Base-by-base conservation (phyloP, 2,329 filamentous ascomycete species). In the Davidsoniella virescens region DNA sequence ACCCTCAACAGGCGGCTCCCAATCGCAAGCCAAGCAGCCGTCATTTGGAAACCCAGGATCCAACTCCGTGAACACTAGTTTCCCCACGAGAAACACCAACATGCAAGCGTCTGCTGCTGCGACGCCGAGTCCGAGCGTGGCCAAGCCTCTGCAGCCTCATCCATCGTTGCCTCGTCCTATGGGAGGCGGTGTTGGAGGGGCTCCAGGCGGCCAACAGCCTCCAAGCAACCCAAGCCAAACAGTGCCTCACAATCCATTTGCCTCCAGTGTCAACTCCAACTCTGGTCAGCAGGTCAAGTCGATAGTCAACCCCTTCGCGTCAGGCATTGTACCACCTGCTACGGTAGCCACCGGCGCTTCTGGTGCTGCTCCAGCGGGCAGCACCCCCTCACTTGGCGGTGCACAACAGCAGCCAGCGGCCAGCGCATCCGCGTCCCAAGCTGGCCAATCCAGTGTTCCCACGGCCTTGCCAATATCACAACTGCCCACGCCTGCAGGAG, bases 61-160 rank as follows among this genome's bases (percentile, higher is more conserved):
- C 47, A 49, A 6, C 17, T 4, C 26, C 29, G 8, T 20, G 12
- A 49, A 49, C 44, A 47, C 26, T 29, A 29, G 26, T 10, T 29
- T 29, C 26, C 26, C 26, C 26, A 29, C 26, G 5, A 7, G 6
- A 3, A 38, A 52, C 52, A 18, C 55, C 56, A 38, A 47, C 16
- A 44, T 29, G 12, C 57, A 57, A 18, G 54, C 47, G n/a, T 54
- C 58, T 9, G 58, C 38, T 25, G 23, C 25, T 6, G 18, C 29
- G 4, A 47, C 44, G 36, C 29, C 44, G 18, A 47, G 29, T 23
- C 47, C 39, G 2, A 42, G 40, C 29, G 17, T 14, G 20, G 43
- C 41, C 14, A 40, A 44, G n/a, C 46, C 26, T n/a, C 50, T 44
- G 2, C 52, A 49, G 29, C 45, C 49, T 33, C 49, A 49, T 12